A percentile compares a stretch with the other conserved stretches of the same genome.
Evolutionary conservation across 140 eudicot species (phyloP).

Genomic region (Anethum foeniculum): DNA sequence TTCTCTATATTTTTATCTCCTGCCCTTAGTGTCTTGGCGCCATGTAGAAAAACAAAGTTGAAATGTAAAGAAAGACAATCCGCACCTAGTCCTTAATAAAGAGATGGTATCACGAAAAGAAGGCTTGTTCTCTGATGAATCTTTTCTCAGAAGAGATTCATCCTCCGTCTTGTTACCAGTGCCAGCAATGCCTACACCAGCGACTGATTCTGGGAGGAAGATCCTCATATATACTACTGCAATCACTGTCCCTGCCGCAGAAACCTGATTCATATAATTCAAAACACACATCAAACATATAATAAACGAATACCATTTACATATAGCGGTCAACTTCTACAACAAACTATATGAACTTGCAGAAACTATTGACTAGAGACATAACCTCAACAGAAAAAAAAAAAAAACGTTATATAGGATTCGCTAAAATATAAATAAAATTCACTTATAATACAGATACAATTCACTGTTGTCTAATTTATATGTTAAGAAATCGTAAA

Average conservation of each 20-base stretch:
- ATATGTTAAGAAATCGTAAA: not conserved
- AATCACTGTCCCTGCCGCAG: slow-evolving; percentile 55
- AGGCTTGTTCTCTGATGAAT: slow-evolving; percentile 33
- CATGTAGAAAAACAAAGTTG: not conserved
- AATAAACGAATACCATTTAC: not conserved
- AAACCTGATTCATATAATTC: slow-evolving; percentile 31
- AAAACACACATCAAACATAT: not conserved
- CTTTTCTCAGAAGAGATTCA: slow-evolving; percentile 42
- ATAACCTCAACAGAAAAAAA: not conserved
- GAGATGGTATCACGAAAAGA: slow-evolving; percentile 52
- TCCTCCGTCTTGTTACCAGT: slow-evolving; percentile 24
- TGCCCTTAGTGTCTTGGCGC: not conserved
- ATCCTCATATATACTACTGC: slow-evolving; percentile 72
- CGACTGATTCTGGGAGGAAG: slow-evolving; percentile 57
- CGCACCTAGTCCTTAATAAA: slow-evolving; percentile 62
- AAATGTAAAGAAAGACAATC: not conserved
- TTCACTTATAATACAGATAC: no score
- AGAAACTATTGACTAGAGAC: not conserved
- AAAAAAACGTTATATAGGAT: no score
- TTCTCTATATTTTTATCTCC: not conserved
- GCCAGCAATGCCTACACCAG: not conserved
- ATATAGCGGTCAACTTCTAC: not conserved
- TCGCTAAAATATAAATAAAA: not conserved
- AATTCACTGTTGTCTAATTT: no score
- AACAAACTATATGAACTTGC: not conserved